Conservation (phyloP, 306 rosid genomes). For the Spatholobus suberectus region DNA sequence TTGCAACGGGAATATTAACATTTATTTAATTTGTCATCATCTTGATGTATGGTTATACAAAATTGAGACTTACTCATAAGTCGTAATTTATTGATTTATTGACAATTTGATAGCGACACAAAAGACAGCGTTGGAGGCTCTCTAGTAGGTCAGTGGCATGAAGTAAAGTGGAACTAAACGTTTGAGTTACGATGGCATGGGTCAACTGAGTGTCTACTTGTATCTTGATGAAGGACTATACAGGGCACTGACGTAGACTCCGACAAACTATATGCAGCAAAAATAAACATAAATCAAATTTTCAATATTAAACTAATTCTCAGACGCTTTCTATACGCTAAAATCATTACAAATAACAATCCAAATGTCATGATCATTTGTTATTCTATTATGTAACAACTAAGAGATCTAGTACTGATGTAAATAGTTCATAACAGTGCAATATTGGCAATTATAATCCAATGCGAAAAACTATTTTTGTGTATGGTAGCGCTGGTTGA, state of each 20-base stretch:
- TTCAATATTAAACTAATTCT: no score
- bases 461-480: no score
- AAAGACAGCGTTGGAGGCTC: background rate
- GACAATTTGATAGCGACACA: background rate
- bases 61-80: background rate
- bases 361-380: no score
- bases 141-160: no score
- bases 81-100: background rate
- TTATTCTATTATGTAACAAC: no score
- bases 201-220: background rate
- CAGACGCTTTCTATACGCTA: no score
- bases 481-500: no score
- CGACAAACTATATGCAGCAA: background rate
- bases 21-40: background rate
- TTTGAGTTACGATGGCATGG: background rate
- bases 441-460: no score
- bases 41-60: background rate
- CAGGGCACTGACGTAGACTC: background rate
- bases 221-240: background rate
- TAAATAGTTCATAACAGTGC: no score
- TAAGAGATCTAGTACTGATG: no score
- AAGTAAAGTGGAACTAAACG: background rate
- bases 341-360: no score
- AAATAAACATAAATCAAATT: background rate
- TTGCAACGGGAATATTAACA: background rate